Evolutionary conservation across 2,329 filamentous ascomycete species (phyloP).

Genomic region (Arthrinium puccinioides): DNA sequence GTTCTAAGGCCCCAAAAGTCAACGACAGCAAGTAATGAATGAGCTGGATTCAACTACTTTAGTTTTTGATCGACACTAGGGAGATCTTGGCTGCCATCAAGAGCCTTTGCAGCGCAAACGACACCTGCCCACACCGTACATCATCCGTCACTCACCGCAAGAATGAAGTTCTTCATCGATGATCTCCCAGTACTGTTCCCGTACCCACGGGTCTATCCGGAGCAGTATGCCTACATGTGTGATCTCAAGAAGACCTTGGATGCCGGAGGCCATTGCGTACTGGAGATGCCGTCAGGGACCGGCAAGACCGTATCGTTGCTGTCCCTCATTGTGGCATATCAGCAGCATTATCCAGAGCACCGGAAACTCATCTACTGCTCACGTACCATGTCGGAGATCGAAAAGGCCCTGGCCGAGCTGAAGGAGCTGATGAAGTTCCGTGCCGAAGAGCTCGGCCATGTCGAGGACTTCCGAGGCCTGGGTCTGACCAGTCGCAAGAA

Average conservation of each 20-base stretch:
- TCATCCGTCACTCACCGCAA: constrained; percentile 17
- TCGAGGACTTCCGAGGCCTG: constrained; percentile 88
- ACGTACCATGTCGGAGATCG: constrained; percentile 99
- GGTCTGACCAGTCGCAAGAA: constrained; percentile 97
- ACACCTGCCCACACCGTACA: too few species aligned
- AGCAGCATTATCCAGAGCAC: constrained; percentile 86
- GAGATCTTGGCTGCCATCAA: too few species aligned
- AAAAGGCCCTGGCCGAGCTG: constrained; percentile 89
- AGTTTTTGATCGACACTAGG: too few species aligned
- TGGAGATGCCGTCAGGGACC: constrained; percentile 98
- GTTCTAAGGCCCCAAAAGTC: too few species aligned
- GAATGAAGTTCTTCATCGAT: constrained; percentile 77
- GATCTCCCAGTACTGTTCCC: constrained; percentile 33
- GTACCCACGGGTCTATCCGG: constrained; percentile 39
- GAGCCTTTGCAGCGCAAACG: too few species aligned
- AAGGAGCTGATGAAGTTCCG: constrained; percentile 94
- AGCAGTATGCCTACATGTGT: constrained; percentile 76
- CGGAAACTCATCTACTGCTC: constrained; percentile 98
- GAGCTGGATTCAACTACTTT: too few species aligned
- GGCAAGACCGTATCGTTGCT: constrained; percentile 95
- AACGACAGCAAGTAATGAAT: too few species aligned
- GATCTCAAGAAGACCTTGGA: constrained; percentile 86
- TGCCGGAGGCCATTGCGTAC: constrained; percentile 86
- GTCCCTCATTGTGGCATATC: constrained; percentile 93
- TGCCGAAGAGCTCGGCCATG: constrained; percentile 76